Evolutionary conservation across 2,329 filamentous ascomycete species (phyloP).

Genomic region (Penicillium vulpinum): DNA sequence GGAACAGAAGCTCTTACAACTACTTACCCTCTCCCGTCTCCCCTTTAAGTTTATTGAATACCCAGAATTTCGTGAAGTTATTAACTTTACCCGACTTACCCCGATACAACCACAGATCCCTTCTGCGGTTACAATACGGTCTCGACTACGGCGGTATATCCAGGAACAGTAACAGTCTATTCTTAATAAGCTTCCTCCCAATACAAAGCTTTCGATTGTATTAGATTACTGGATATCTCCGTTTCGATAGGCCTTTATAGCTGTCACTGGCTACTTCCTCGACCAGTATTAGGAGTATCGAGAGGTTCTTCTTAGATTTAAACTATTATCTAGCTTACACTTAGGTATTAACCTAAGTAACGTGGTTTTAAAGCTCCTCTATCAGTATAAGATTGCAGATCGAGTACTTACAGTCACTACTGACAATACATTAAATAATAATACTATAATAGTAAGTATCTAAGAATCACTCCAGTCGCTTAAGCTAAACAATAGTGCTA

Average conservation of each 20-base stretch:
- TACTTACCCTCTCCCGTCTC: no score
- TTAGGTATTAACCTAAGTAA: neutral
- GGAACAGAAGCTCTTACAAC: no score
- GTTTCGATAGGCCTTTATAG: neutral
- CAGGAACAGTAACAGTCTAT: neutral
- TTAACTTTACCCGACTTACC: no score
- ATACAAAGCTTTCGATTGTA: neutral
- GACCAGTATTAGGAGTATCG: neutral
- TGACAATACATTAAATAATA: neutral
- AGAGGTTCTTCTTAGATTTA: neutral
- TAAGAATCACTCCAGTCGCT: neutral
- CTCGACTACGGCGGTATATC: no score
- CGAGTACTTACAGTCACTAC: neutral
- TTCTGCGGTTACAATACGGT: no score
- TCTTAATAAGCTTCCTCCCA: neutral
- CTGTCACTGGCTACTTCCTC: neutral
- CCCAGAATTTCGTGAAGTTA: no score
- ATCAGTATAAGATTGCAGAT: neutral
- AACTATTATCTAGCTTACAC: neutral
- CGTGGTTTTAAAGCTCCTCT: neutral
- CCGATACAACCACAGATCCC: no score
- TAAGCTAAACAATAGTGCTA: neutral
- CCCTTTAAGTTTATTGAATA: no score
- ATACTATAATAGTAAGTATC: neutral
- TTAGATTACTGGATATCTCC: neutral